Conservation (phyloP, 306 rosid species). For the Carpinus fangiana region DNA sequence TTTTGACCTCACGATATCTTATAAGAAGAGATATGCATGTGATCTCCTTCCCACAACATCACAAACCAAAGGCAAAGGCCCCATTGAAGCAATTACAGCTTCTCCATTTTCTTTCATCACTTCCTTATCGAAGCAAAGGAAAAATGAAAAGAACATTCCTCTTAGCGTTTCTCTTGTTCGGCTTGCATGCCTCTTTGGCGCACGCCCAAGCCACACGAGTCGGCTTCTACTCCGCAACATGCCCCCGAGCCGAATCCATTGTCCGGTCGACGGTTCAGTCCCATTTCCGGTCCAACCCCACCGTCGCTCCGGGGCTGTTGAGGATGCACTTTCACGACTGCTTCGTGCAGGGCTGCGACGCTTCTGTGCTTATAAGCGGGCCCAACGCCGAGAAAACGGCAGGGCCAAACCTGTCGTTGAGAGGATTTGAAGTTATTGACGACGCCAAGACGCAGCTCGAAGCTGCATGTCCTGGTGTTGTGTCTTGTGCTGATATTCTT, state of each 20-base stretch:
- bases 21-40: too few species aligned
- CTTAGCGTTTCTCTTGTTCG: constrained; percentile 9
- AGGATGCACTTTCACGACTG: constrained; percentile 59
- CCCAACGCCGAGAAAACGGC: constrained; percentile 25
- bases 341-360: constrained; percentile 54
- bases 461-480: constrained; percentile 53
- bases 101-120: too few species aligned
- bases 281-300: constrained; percentile 27
- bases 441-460: constrained; percentile 49
- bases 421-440: constrained; percentile 49
- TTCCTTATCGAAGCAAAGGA: too few species aligned
- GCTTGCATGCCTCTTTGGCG: constrained; percentile 15
- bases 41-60: too few species aligned
- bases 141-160: constrained; percentile 12
- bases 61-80: too few species aligned
- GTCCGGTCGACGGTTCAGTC: constrained; percentile 39
- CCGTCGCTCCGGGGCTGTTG: constrained; percentile 41
- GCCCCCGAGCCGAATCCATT: constrained; percentile 46
- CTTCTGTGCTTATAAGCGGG: constrained; percentile 41
- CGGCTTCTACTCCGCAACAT: constrained; percentile 36
- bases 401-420: neutral
- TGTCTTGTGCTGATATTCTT: constrained; percentile 56
- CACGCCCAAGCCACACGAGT: constrained; percentile 36
- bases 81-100: too few species aligned
- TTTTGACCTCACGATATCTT: too few species aligned